Evolutionary conservation across 2,329 filamentous ascomycete species (phyloP).

Genomic region (Kalaharituber pfeilii): DNA sequence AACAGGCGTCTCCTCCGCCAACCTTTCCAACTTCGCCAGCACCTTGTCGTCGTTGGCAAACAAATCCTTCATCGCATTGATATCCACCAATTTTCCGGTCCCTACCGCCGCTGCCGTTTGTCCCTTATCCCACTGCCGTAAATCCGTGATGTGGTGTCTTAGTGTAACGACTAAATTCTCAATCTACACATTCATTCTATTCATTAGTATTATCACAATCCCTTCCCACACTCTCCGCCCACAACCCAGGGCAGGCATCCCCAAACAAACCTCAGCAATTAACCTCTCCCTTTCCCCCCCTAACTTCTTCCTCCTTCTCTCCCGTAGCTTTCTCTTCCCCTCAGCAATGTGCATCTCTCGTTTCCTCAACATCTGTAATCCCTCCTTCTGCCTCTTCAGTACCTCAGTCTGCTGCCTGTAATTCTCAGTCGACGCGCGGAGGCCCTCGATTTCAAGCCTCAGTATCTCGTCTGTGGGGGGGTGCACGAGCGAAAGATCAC

Average conservation of each 20-base stretch:
- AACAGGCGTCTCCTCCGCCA: background rate
- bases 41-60: background rate
- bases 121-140: background rate
- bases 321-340: background rate
- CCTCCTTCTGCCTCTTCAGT: background rate
- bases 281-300: background rate
- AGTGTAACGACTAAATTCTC: background rate
- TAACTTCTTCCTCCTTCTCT: background rate
- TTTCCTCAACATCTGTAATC: background rate
- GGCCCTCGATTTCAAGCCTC: background rate
- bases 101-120: background rate
- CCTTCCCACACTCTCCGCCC: background rate
- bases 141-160: background rate
- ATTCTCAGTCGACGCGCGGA: background rate
- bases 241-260: background rate
- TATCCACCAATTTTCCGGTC: background rate
- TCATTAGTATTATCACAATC: background rate
- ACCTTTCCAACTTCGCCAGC: background rate
- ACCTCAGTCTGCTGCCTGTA: background rate
- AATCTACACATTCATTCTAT: background rate
- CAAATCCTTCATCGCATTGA: background rate
- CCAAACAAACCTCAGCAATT: background rate
- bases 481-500: background rate
- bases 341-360: background rate
- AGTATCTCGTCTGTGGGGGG: background rate